Evolutionary conservation across 2,329 filamentous ascomycete genomes (phyloP), one percentile per base, ranked within the genome.

Genomic region (Thielaviopsis ethacetica): DNA sequence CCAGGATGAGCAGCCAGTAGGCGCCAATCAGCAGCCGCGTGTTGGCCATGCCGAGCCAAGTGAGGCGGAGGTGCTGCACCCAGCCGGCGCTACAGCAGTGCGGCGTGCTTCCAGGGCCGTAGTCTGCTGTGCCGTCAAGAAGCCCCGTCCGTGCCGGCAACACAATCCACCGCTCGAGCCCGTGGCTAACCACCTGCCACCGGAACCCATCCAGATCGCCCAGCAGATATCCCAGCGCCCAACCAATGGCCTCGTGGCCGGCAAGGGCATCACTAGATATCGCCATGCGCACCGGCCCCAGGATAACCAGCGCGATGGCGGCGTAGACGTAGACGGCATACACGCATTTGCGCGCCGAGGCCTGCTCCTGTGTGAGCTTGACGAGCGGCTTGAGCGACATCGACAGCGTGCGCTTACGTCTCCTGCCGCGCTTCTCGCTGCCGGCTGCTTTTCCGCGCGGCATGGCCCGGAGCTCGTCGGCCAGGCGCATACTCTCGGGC

Each of bases 191-290:
- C 9, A 91, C 79, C 68, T 85, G 77, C 68, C 85, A 83, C 24
- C 90, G 79, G 64, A 96, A 82, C 66, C 75, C 77, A 0, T 80
- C 77, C 12, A 91, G 68, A 65, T 95, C 86, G 13, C 91, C 91
- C 62, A 97, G 80, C 2, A 96, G 73, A 69, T 98, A 98, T 1
- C 88, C 85, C 12, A 96, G 70, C 0, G 89, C 91, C 93, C 93
- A 98, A 2, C 91, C 88, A 52, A 98, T 81, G 0, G 93, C 90
- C 65, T 98, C 93, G 56, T 82, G 73, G 17, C 81, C 82, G 38
- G 77, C 67, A 1, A 98, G 75, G 15, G 89, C 90, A 62, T 79
- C 75, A 51, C 72, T 71, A 47, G 78, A 72, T 55, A 97, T 81
- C 64, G 88, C 86, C 2, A 75, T 74, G 58, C 90, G 81, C 27